Evolutionary conservation across 805 yeast genomes (phyloP), one percentile per base, ranked within the genome.

Genomic region (Yarrowia bubula): DNA sequence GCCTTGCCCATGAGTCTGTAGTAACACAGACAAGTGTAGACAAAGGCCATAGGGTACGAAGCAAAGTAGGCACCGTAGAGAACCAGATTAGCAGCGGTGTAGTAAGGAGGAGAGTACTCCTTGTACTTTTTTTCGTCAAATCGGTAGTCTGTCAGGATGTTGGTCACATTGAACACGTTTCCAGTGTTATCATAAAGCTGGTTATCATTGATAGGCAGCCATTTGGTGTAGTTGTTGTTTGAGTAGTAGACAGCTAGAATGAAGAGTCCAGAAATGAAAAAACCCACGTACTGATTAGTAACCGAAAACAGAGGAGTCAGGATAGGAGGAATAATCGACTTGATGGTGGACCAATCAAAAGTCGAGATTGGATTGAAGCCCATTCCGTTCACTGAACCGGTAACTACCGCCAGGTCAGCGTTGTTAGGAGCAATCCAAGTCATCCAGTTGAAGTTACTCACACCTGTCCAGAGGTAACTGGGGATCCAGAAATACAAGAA

Each of bases 401-500:
- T 78, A 47, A 5, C 81, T 80, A 65, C 78, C 65, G 15, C 74
- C 72, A 55, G 62, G 44, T 81, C 77, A 63, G 84, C 83, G 70
- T 86, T 85, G 68, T 84, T 73, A 13, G 77, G 76, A 0, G 68
- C 76, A 51, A 83, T 83, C 87, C 87, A 84, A 32, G 75, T 80
- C 70, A 83, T 80, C 88, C 88, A 85, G 70, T 79, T 83, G 74
- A 88, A 88, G 69, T 80, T 81, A 1, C 86, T 80, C 60, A 88
- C 79, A 1, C 86, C 90, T 15, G 78, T 77, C 75, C 86, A 86
- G 15, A 88, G 76, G 72, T 78, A 87, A 62, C 85, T 87, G 11
- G 92, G 90, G 68, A 87, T 75, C 86, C 88, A 87, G 70, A 82
- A 84, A 82, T 86, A 87, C 8, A 78, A 66, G 69, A 86, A 85